Conservation (phyloP, 768 basidiomycete genomes). For the Podaxis rugospora region DNA sequence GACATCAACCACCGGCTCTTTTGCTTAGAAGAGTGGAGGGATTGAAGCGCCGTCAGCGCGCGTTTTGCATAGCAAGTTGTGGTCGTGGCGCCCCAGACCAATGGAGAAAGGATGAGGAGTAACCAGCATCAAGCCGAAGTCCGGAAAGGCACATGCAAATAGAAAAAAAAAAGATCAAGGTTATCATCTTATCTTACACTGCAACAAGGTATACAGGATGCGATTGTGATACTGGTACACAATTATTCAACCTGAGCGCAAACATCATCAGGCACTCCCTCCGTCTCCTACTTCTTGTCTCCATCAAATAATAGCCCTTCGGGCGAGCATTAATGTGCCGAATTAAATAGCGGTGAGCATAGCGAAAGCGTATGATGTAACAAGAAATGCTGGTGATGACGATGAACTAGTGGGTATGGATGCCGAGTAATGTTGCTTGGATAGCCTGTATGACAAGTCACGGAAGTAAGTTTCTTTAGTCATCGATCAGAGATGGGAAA, state of each 20-base stretch:
- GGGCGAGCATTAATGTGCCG: slow-evolving; percentile 14
- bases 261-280: background rate
- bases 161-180: background rate
- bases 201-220: slow-evolving; percentile 10
- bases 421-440: background rate
- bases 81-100: no score
- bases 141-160: slow-evolving; percentile 11
- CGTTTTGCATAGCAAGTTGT: no score
- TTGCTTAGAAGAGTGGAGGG: background rate
- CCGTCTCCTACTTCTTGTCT: slow-evolving; percentile 9
- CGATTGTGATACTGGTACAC: slow-evolving; percentile 2
- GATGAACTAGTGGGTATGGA: slow-evolving; percentile 9
- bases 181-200: slow-evolving; percentile 17
- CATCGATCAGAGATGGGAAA: background rate
- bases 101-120: no score
- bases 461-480: background rate
- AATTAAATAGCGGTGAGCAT: slow-evolving; percentile 12
- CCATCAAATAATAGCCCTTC: slow-evolving; percentile 16
- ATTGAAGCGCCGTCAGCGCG: background rate
- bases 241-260: slow-evolving; percentile 9
- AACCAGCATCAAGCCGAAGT: background rate
- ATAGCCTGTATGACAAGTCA: slow-evolving; percentile 1
- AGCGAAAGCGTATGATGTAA: slow-evolving; percentile 12
- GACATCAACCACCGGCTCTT: background rate
- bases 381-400: slow-evolving; percentile 9